Conservation (phyloP, 2,329 filamentous ascomycete genomes). For the Blastomyces gilchristii region DNA sequence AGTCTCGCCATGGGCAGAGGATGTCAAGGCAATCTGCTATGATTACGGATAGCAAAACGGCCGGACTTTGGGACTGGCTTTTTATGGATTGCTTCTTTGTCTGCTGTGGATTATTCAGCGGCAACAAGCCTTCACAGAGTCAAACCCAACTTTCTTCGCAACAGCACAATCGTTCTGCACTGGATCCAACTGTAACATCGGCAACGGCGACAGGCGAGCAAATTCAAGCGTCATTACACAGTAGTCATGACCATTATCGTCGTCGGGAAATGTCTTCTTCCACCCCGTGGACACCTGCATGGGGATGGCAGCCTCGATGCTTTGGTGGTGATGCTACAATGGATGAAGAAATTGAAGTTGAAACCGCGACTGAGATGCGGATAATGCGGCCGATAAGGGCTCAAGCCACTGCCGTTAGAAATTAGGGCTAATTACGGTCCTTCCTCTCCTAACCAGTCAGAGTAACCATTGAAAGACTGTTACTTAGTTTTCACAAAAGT, state of each 20-base stretch:
- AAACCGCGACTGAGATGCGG: not conserved
- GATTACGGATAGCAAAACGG: not conserved
- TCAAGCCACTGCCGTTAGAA: not conserved
- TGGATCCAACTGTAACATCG: not conserved
- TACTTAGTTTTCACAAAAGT: not conserved
- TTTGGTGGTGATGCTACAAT: constrained; percentile 8
- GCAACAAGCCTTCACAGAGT: not conserved
- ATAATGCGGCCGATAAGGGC: not conserved
- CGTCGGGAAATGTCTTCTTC: not conserved
- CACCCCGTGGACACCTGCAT: constrained; percentile 12
- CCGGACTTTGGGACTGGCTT: constrained; percentile 4
- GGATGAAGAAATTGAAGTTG: not conserved
- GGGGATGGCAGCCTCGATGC: constrained; percentile 11
- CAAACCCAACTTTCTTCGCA: not conserved
- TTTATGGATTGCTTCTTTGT: constrained; percentile 7
- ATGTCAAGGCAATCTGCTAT: not conserved
- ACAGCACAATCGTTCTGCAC: not conserved
- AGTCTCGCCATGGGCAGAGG: not conserved
- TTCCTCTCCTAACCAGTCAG: not conserved
- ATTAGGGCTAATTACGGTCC: not conserved
- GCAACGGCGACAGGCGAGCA: not conserved
- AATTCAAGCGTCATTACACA: not conserved
- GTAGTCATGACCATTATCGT: not conserved
- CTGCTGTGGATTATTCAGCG: constrained; percentile 1
- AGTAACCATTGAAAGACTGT: not conserved